Percentiles rank a stretch among this genome's conserved stretches.
Conservation (phyloP, 2,329 filamentous ascomycete species). For the Fusarium redolens region DNA sequence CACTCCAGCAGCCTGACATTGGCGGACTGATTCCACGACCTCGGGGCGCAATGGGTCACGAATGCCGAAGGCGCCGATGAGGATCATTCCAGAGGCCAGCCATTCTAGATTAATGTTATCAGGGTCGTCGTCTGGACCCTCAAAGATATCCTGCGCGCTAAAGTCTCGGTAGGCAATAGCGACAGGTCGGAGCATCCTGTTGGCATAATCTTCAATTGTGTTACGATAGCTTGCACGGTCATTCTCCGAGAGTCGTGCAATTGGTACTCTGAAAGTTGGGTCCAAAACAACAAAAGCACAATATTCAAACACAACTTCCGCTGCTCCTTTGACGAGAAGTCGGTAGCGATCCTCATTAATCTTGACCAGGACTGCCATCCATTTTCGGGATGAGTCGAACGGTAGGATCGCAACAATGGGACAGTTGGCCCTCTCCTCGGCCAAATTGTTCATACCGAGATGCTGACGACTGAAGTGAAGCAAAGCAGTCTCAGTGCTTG, state of each 20-base stretch:
- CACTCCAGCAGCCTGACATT: slow-evolving; percentile 71
- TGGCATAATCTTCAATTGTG: slow-evolving; percentile 66
- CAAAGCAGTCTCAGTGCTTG: slow-evolving; percentile 66
- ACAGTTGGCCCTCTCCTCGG: slow-evolving; percentile 59
- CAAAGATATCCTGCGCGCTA: slow-evolving; percentile 73
- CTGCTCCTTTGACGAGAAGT: slow-evolving; percentile 67
- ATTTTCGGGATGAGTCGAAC: slow-evolving; percentile 66
- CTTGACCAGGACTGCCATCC: slow-evolving; percentile 66
- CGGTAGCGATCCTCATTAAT: slow-evolving; percentile 59
- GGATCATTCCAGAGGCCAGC: slow-evolving; percentile 71
- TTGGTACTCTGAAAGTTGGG: slow-evolving; percentile 51
- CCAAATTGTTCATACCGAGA: slow-evolving; percentile 58
- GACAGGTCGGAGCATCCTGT: slow-evolving; percentile 78
- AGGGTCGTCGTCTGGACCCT: slow-evolving; percentile 53
- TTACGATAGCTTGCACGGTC: slow-evolving; percentile 48
- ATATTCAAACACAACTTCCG: slow-evolving; percentile 64
- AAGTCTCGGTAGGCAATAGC: slow-evolving; percentile 81
- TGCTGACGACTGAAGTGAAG: slow-evolving; percentile 63
- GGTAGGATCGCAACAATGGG: slow-evolving; percentile 62
- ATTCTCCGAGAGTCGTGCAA: slow-evolving; percentile 47
- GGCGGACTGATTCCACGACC: slow-evolving; percentile 68
- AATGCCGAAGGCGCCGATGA: slow-evolving; percentile 75
- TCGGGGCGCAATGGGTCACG: slow-evolving; percentile 71
- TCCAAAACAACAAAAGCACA: slow-evolving; percentile 58
- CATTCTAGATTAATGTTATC: slow-evolving; percentile 52